phyloP scores from a whole-genome alignment of 192 early-diverging fungal species.

The Coemansia sp. region DNA sequence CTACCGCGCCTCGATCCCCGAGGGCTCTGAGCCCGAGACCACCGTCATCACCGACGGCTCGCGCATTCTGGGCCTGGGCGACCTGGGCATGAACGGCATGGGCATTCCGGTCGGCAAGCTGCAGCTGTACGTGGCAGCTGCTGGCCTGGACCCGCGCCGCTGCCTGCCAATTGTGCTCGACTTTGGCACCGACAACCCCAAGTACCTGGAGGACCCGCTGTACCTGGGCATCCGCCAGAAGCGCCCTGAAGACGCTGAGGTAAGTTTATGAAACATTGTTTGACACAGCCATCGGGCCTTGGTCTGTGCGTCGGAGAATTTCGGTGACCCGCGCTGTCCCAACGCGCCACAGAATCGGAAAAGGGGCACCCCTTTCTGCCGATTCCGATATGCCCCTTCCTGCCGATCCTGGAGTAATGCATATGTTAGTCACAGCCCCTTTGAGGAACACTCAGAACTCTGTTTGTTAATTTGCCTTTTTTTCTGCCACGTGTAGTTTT shows the following conservation, averaged over 20 bases:
- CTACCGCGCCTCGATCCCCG: slow-evolving; percentile 67
- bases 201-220: slow-evolving; percentile 79
- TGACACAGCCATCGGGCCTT: not conserved
- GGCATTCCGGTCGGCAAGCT: slow-evolving; percentile 95
- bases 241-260: slow-evolving; percentile 59
- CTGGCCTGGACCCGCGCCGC: slow-evolving; percentile 79
- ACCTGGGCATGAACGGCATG: slow-evolving; percentile 93
- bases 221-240: slow-evolving; percentile 80
- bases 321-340: not conserved
- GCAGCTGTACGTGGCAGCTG: slow-evolving; percentile 83
- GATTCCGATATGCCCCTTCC: not conserved
- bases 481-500: slow-evolving; percentile 58
- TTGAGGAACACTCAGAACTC: too few relatives aligned
- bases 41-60: slow-evolving; percentile 95
- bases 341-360: slow-evolving; percentile 6
- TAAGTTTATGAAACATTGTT: slow-evolving; percentile 24
- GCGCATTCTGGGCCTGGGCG: slow-evolving; percentile 91
- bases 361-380: not conserved
- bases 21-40: slow-evolving; percentile 68
- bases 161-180: slow-evolving; percentile 92
- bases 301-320: slow-evolving; percentile 11
- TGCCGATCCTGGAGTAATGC: slow-evolving; percentile 1
- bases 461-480: not conserved
- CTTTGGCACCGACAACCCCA: slow-evolving; percentile 85
- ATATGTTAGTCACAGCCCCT: not conserved